Conservation (phyloP, 139 green algal genomes). For the Desmodesmus armatus region DNA sequence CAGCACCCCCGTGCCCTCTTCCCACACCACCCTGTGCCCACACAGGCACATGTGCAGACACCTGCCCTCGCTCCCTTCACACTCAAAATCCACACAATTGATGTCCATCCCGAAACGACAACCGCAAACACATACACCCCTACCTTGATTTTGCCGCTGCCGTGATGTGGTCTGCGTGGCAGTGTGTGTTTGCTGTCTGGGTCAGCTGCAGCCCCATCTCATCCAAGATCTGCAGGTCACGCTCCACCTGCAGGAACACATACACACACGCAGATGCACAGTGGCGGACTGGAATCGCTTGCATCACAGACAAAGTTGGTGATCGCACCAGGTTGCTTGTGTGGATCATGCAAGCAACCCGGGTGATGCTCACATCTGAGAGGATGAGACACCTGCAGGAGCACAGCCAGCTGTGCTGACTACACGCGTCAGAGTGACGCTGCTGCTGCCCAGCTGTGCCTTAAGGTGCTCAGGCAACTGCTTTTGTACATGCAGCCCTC, state of each 20-base stretch:
- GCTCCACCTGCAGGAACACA: conserved; percentile 56
- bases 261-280: background rate
- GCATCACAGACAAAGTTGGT: background rate
- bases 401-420: background rate
- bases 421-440: background rate
- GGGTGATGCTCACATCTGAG: background rate
- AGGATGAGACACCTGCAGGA: background rate
- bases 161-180: conserved; percentile 84
- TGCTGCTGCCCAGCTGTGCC: no score
- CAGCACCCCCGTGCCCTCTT: no score
- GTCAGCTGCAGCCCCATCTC: conserved; percentile 67
- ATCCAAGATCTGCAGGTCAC: conserved; percentile 69
- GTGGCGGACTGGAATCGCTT: background rate
- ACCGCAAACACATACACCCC: no score
- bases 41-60: no score
- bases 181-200: conserved; percentile 76
- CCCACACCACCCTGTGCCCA: no score
- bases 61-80: no score
- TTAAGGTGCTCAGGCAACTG: no score
- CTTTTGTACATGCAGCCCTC: no score
- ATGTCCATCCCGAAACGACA: no score
- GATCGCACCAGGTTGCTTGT: background rate
- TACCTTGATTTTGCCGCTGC: conserved; percentile 74
- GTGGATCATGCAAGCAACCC: background rate
- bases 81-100: no score